Percentiles rank a stretch among this genome's conserved stretches.
Conservation (phyloP, 352 stramenopile genomes). For the Globisporangium polare region DNA sequence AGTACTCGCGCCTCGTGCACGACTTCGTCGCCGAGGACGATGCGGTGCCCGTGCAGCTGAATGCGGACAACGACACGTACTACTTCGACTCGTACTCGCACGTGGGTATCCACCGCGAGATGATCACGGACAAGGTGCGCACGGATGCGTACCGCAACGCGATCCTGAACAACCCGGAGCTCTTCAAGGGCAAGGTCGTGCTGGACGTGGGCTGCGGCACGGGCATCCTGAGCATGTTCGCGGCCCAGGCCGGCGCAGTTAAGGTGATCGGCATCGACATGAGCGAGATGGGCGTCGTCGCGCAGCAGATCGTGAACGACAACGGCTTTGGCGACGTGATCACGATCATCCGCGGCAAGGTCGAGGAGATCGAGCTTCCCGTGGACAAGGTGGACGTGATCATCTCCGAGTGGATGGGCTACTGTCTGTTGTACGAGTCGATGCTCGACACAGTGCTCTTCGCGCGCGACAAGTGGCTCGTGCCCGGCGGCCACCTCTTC, state of each 20-base stretch:
- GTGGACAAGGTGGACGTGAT: conserved; percentile 96
- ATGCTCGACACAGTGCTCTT: conserved; percentile 97
- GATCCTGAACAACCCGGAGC: conserved; percentile 95
- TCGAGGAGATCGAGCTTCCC: conserved; percentile 91
- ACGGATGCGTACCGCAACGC: conserved; percentile 97
- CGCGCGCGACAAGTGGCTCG: conserved; percentile 96
- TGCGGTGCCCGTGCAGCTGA: conserved; percentile 21
- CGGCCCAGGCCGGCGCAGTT: conserved; percentile 83
- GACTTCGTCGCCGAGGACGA: conserved; percentile 74
- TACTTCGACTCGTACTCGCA: conserved; percentile 99
- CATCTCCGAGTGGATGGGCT: conserved; percentile 98
- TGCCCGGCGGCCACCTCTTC: conserved; percentile 92
- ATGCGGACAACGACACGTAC: conserved; percentile 88
- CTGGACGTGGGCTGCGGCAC: conserved; percentile 97
- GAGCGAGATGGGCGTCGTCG: conserved; percentile 93
- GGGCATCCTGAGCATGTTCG: conserved; percentile 98
- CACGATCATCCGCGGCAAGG: conserved; percentile 94
- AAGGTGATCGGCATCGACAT: conserved; percentile 96
- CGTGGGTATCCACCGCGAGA: conserved; percentile 98
- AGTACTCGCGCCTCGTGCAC: conserved; percentile 69
- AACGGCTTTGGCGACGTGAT: conserved; percentile 92
- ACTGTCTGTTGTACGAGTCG: conserved; percentile 97
- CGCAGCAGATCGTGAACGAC: conserved; percentile 91
- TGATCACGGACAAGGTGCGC: conserved; percentile 88
- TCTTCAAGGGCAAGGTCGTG: conserved; percentile 97